Percentiles rank a stretch among this genome's conserved stretches.
Evolutionary conservation across 257 asterid species (phyloP).

Genomic region (Mentha longifolia): DNA sequence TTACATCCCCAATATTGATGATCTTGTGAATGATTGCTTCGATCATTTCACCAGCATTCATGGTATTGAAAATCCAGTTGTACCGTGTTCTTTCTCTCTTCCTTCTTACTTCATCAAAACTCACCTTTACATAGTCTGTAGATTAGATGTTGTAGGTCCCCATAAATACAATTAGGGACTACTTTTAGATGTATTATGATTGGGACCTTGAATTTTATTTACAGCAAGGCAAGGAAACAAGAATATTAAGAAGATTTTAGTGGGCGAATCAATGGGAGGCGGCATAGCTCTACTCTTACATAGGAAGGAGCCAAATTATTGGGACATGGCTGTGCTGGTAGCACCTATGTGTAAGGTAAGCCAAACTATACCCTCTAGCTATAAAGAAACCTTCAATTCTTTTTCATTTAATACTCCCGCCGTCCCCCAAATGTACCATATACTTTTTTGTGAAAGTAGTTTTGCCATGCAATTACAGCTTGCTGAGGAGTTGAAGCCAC

Average conservation of each 20-base stretch:
- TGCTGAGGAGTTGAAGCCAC: slow-evolving; percentile 56
- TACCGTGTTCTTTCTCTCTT: background rate
- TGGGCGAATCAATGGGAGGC: slow-evolving; percentile 91
- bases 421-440: no score
- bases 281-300: slow-evolving; percentile 60
- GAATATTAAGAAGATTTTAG: slow-evolving; percentile 59
- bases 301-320: slow-evolving; percentile 57
- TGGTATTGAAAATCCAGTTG: slow-evolving; percentile 37
- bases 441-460: no score
- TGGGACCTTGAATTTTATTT: background rate
- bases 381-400: background rate
- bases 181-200: background rate
- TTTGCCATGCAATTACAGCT: slow-evolving; percentile 38
- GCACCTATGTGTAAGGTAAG: slow-evolving; percentile 76
- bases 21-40: slow-evolving; percentile 57
- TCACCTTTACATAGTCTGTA: no score
- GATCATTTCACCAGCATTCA: slow-evolving; percentile 51
- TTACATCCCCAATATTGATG: slow-evolving; percentile 49
- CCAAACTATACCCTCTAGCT: background rate
- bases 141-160: background rate
- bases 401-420: background rate
- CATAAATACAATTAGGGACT: background rate
- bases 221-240: slow-evolving; percentile 56
- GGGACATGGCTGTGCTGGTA: slow-evolving; percentile 69
- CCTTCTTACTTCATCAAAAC: background rate